phyloP scores from a whole-genome alignment of 75 land plant species.

The Sequoia sempervirens region DNA sequence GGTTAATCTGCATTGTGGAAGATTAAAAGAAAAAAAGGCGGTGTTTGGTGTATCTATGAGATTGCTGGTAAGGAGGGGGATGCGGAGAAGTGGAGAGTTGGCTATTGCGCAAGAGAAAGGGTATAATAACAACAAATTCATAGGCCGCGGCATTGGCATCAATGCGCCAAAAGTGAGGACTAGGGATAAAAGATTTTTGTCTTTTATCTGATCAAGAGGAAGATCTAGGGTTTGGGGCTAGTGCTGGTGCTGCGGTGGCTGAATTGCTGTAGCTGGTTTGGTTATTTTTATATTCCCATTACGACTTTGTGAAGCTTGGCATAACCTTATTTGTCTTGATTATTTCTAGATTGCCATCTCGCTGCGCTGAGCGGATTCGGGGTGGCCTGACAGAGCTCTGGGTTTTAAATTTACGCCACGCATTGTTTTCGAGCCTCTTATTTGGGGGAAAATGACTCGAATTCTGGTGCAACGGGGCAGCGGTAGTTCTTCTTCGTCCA shows the following conservation, averaged over 20 bases:
- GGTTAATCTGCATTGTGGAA: not conserved
- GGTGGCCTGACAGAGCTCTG: not conserved
- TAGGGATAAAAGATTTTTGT: conserved; percentile 34
- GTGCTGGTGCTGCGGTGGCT: not conserved
- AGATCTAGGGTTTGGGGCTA: not conserved
- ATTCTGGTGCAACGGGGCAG: conserved; percentile 64
- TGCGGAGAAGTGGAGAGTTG: conserved; percentile 13
- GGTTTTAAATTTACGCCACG: not conserved
- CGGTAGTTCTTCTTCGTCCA: conserved; percentile 40
- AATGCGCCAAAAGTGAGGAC: conserved; percentile 55
- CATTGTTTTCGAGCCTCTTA: not conserved
- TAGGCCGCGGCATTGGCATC: conserved; percentile 47
- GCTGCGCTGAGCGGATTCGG: not conserved
- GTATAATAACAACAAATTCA: conserved; percentile 13
- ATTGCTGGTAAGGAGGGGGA: not conserved
- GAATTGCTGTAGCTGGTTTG: not conserved
- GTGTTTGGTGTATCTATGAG: not conserved
- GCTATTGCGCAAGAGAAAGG: not conserved
- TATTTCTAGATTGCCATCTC: not conserved
- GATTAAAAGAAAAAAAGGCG: not conserved
- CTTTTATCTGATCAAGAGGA: not conserved
- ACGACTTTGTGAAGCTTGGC: not conserved
- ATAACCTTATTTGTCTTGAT: not conserved
- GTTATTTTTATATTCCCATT: not conserved
- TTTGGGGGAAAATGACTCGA: conserved; percentile 42